phyloP scores from a whole-genome alignment of 805 yeast genomes.

The Kockiozyma suomiensis region DNA sequence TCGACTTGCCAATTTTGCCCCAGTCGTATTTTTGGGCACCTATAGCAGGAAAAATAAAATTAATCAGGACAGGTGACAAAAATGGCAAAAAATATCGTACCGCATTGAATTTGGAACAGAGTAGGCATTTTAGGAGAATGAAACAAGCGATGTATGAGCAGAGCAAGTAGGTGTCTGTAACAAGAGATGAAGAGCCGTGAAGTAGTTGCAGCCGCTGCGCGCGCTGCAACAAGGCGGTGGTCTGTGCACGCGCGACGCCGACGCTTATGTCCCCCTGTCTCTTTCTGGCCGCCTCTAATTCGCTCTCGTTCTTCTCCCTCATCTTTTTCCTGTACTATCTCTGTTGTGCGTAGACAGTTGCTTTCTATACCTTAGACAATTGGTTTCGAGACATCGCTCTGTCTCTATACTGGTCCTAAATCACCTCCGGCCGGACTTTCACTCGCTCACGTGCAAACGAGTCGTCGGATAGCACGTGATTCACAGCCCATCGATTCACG shows the following conservation, averaged over 20 bases:
- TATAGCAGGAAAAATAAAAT: background rate
- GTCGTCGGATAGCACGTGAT: too few species aligned
- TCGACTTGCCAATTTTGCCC: slow-evolving; percentile 73
- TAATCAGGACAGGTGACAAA: background rate
- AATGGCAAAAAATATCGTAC: slow-evolving; percentile 26
- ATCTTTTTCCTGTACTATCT: too few species aligned
- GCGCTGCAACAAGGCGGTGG: background rate
- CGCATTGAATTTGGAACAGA: slow-evolving; percentile 44
- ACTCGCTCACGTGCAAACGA: too few species aligned
- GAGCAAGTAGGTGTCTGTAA: too few species aligned
- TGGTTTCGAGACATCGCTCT: too few species aligned
- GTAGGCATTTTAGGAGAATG: slow-evolving; percentile 7
- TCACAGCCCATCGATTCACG: too few species aligned
- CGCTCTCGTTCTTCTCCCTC: background rate
- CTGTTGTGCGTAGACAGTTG: too few species aligned
- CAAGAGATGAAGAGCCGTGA: background rate
- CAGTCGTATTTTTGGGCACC: slow-evolving; percentile 33
- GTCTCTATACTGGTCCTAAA: too few species aligned
- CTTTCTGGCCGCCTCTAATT: background rate
- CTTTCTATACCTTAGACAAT: too few species aligned
- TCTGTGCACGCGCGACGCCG: background rate
- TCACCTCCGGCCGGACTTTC: too few species aligned
- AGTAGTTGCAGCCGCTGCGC: background rate
- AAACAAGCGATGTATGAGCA: background rate
- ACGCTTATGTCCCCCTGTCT: background rate